A percentile compares a stretch with the other conserved stretches of the same genome.
These are phyloP conservation scores for Vitellaria paradoxa DNA, from an alignment of 179 eudicot species.

Conservation along the genomic window DNA sequence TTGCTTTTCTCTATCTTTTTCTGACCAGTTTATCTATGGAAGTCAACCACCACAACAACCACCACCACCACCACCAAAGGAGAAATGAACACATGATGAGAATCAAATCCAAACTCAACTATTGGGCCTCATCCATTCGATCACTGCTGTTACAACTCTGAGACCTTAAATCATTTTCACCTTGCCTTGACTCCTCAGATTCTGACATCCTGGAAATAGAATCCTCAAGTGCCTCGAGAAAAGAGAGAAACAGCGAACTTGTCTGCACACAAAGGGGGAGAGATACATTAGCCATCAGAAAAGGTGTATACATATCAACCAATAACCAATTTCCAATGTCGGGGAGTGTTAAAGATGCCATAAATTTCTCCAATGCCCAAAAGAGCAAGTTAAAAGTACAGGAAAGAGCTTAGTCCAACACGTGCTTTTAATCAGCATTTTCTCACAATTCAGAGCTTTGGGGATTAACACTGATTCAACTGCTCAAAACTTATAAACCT, in stretches of 20 bases:
- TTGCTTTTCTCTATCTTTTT: background rate
- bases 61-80: background rate
- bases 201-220: slow-evolving; percentile 45
- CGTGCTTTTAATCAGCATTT: background rate
- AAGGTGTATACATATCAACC: too few relatives aligned
- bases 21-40: background rate
- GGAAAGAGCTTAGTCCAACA: too few relatives aligned
- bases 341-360: too few relatives aligned
- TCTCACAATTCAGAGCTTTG: background rate
- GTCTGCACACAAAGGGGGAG: slow-evolving; percentile 43
- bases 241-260: slow-evolving; percentile 89
- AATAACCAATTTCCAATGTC: too few relatives aligned
- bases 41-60: too few relatives aligned
- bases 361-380: too few relatives aligned
- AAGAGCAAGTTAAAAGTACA: too few relatives aligned
- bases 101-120: slow-evolving; percentile 21
- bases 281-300: background rate
- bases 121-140: slow-evolving; percentile 83
- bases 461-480: background rate
- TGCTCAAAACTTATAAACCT: background rate
- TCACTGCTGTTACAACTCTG: slow-evolving; percentile 41
- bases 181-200: slow-evolving; percentile 33
- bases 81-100: background rate
- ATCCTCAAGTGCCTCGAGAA: slow-evolving; percentile 98
- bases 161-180: slow-evolving; percentile 32